These are phyloP conservation scores for Geopyxis carbonaria DNA, from an alignment of 495 filamentous ascomycete species.

Conservation along the genomic window DNA sequence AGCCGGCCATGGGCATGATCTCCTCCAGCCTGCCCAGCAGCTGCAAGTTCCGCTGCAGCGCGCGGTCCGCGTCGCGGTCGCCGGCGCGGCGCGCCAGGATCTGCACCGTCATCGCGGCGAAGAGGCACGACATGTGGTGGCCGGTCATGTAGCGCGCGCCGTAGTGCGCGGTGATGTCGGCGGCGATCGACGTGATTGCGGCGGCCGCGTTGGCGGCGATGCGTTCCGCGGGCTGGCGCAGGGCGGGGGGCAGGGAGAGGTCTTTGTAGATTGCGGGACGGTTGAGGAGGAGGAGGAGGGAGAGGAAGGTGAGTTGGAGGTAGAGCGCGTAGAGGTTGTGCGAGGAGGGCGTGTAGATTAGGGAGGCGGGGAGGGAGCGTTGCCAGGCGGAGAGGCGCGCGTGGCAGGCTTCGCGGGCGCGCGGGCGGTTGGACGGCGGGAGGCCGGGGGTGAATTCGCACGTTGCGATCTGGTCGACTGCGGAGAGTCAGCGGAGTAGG, in stretches of 20 bases:
- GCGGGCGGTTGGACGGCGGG: no score
- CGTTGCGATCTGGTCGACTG: slow-evolving; percentile 1
- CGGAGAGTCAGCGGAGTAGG: neutral
- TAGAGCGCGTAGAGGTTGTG: slow-evolving; percentile 4
- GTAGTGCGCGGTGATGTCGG: slow-evolving; percentile 5
- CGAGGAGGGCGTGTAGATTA: slow-evolving; percentile 1
- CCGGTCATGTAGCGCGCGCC: slow-evolving; percentile 9
- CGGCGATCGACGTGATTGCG: slow-evolving; percentile 1
- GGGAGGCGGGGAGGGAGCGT: neutral
- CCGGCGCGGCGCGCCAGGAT: slow-evolving; percentile 3
- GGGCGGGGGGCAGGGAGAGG: slow-evolving; percentile 2
- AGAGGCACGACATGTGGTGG: slow-evolving; percentile 7
- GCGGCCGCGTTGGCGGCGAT: slow-evolving; percentile 6
- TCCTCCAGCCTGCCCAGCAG: slow-evolving; percentile 6
- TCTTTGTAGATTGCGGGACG: slow-evolving; percentile 4
- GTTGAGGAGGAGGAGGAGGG: slow-evolving; percentile 6
- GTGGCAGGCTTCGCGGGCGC: slow-evolving; percentile 1
- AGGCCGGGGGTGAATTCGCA: slow-evolving; percentile 2
- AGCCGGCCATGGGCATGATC: slow-evolving; percentile 9
- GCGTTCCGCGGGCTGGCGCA: slow-evolving; percentile 2
- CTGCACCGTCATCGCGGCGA: slow-evolving; percentile 11
- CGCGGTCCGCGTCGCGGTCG: slow-evolving; percentile 5
- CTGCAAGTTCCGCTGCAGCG: slow-evolving; percentile 5
- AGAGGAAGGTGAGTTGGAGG: slow-evolving; percentile 4
- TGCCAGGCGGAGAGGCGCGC: slow-evolving; percentile 3